Evolutionary conservation across 306 rosid genomes (phyloP).

Genomic region (Inga leiocalycina): DNA sequence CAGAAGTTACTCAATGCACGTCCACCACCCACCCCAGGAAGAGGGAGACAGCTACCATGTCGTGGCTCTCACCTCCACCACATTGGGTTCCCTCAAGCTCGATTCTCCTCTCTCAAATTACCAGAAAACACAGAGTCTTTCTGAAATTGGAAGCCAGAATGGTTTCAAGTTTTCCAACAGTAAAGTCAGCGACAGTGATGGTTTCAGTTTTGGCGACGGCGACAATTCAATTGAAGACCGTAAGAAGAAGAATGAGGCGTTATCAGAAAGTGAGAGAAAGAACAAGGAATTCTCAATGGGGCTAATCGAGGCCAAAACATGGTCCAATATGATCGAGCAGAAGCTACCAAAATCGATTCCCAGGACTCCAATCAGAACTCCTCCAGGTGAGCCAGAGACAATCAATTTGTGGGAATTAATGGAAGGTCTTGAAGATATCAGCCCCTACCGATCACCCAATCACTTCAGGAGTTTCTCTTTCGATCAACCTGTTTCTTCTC

Average conservation of each 20-base stretch:
- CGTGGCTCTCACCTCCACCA: conserved; percentile 87
- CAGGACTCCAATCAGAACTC: conserved; percentile 62
- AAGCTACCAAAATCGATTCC: conserved; percentile 59
- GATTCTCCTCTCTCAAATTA: conserved; percentile 21
- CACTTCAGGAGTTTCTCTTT: conserved; percentile 72
- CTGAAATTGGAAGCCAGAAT: neutral
- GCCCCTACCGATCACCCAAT: conserved; percentile 67
- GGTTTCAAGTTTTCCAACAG: conserved; percentile 28
- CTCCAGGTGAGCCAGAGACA: conserved; percentile 87
- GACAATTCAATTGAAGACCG: neutral
- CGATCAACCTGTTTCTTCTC: conserved; percentile 33
- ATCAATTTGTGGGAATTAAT: conserved; percentile 89
- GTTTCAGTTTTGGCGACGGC: neutral
- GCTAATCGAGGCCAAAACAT: conserved; percentile 66
- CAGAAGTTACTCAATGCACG: conserved; percentile 81
- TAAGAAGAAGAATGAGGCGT: neutral
- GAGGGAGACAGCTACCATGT: conserved; percentile 73
- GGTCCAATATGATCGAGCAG: conserved; percentile 75
- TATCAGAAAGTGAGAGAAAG: neutral
- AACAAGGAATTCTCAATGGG: conserved; percentile 53
- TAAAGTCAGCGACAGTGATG: conserved; percentile 32
- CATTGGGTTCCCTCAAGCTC: conserved; percentile 69
- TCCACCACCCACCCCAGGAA: conserved; percentile 73
- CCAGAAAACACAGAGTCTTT: neutral
- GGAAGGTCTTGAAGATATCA: conserved; percentile 91